Percentiles rank a stretch among this genome's conserved stretches.
These are phyloP conservation scores for Brassica incana DNA, from an alignment of 345 rosid genomes.

Conservation along the genomic window DNA sequence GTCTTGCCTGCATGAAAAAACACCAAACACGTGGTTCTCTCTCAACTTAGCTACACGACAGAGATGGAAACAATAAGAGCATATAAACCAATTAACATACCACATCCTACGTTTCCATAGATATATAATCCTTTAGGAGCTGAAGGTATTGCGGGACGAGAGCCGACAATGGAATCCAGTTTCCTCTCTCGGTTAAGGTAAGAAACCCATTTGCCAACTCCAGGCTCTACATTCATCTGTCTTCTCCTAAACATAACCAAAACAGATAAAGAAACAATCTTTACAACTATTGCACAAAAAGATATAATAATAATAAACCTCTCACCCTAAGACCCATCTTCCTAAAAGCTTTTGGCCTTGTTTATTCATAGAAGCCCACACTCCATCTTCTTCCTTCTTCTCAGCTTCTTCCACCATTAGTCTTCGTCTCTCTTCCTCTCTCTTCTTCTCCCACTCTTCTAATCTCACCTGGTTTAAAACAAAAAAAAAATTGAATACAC, in stretches of 20 bases:
- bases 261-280: background rate
- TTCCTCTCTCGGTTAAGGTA: conserved; percentile 87
- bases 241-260: conserved; percentile 45
- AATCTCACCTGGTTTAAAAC: conserved; percentile 52
- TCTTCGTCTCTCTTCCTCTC: conserved; percentile 67
- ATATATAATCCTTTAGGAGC: conserved; percentile 91
- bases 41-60: background rate
- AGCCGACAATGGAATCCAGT: conserved; percentile 72
- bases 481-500: conserved; percentile 2
- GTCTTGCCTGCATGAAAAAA: conserved; percentile 71
- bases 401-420: conserved; percentile 81
- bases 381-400: conserved; percentile 57
- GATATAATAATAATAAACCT: background rate
- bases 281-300: background rate
- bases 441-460: conserved; percentile 72
- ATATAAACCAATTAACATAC: conserved; percentile 41
- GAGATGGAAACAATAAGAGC: background rate
- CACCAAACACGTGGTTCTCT: background rate
- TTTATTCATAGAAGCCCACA: conserved; percentile 58
- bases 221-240: conserved; percentile 64
- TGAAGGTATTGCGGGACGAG: conserved; percentile 68
- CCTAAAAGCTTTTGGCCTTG: conserved; percentile 52
- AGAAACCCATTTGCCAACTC: conserved; percentile 97
- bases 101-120: conserved; percentile 92
- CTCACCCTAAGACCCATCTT: conserved; percentile 69